phyloP scores from a whole-genome alignment of 164 flowering plant species.

The Taxillus chinensis region DNA sequence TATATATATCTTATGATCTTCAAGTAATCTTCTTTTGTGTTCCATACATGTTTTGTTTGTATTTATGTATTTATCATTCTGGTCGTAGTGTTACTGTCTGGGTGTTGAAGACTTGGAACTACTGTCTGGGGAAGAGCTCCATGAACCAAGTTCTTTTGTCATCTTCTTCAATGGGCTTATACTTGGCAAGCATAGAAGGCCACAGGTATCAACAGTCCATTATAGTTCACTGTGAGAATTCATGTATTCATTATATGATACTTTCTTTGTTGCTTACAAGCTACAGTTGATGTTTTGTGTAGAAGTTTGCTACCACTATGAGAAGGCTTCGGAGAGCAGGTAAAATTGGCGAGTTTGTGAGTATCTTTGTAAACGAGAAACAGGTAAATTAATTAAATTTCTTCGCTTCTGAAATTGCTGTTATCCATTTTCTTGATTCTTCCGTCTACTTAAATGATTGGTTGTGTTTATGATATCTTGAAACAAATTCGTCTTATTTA shows the following conservation, averaged over 20 bases:
- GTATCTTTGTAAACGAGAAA: slow-evolving; percentile 76
- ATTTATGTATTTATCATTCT: too few relatives aligned
- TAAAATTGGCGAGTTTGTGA: slow-evolving; percentile 85
- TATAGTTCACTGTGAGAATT: background rate
- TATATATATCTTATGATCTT: too few relatives aligned
- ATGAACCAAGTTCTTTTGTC: slow-evolving; percentile 61
- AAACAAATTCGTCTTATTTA: too few relatives aligned
- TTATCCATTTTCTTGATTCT: background rate
- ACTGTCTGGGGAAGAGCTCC: slow-evolving; percentile 87
- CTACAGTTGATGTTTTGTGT: slow-evolving; percentile 1
- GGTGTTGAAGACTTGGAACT: slow-evolving; percentile 79
- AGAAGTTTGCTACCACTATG: slow-evolving; percentile 65
- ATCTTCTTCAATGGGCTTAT: slow-evolving; percentile 84
- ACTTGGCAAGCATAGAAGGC: slow-evolving; percentile 82
- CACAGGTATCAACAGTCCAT: slow-evolving; percentile 36
- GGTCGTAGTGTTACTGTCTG: slow-evolving; percentile 47
- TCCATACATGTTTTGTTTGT: background rate
- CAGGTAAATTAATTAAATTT: slow-evolving; percentile 40
- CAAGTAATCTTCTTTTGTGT: slow-evolving; percentile 3
- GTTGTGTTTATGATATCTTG: too few relatives aligned
- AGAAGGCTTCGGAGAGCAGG: slow-evolving; percentile 87
- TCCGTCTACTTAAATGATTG: background rate
- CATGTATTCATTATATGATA: too few relatives aligned
- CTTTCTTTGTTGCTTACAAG: background rate
- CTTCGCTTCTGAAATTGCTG: background rate